Conservation (phyloP, 2,329 filamentous ascomycete genomes). For the Hymenoscyphus salicellus region DNA sequence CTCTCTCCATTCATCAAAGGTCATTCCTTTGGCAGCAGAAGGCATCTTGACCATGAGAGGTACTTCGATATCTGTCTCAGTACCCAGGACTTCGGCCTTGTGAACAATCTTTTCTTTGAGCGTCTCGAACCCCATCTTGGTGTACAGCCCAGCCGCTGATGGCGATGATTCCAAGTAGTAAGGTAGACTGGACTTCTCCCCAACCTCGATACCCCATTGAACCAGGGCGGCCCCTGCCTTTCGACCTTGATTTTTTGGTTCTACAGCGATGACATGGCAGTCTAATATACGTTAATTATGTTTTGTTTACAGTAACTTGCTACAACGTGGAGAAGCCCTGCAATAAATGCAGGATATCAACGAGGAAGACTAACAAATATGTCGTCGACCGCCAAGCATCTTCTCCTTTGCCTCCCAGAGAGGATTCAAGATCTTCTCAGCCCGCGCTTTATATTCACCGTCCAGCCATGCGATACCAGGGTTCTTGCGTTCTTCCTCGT, state of each 20-base stretch:
- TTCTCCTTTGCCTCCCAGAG: background rate
- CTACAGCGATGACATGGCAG: constrained; percentile 4
- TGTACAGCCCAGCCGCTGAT: background rate
- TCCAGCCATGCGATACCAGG: constrained; percentile 1
- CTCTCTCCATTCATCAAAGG: constrained; percentile 4
- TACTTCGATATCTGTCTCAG: background rate
- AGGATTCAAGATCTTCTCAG: constrained; percentile 6
- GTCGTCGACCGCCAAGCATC: background rate
- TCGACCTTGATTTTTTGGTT: constrained; percentile 7
- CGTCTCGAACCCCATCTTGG: constrained; percentile 7
- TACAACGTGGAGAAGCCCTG: background rate
- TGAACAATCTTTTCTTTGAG: constrained; percentile 5
- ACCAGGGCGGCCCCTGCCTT: constrained; percentile 6
- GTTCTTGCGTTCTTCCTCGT: background rate
- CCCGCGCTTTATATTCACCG: background rate
- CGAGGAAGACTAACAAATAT: constrained; percentile 2
- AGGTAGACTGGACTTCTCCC: background rate
- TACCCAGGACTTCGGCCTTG: constrained; percentile 1
- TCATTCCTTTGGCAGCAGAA: background rate
- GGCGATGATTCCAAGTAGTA: constrained; percentile 6
- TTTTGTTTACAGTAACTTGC: background rate
- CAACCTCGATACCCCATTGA: constrained; percentile 3
- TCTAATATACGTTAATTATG: background rate
- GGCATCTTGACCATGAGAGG: constrained; percentile 7
- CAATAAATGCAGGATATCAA: background rate